phyloP scores from a whole-genome alignment of 768 basidiomycete species.

The Podaxis sp. region DNA sequence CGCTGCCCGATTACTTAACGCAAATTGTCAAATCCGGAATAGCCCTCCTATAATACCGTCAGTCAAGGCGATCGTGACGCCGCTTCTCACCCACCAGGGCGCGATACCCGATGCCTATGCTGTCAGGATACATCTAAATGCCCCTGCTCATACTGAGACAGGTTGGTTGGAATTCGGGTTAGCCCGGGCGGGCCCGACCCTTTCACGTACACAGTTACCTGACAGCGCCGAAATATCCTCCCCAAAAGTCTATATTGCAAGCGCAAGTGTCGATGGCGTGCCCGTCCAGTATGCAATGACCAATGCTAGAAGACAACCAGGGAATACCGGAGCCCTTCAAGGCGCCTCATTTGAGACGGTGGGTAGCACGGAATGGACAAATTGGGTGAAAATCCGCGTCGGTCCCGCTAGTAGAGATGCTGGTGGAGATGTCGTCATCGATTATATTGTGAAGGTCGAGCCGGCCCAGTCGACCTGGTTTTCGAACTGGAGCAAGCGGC shows the following conservation, averaged over 20 bases:
- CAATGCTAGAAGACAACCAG: constrained; percentile 34
- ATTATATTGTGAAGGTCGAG: constrained; percentile 55
- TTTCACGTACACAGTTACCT: constrained; percentile 15
- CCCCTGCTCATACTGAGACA: constrained; percentile 54
- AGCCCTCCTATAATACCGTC: constrained; percentile 61
- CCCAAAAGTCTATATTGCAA: constrained; percentile 50
- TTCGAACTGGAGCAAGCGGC: constrained; percentile 31
- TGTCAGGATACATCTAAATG: constrained; percentile 51
- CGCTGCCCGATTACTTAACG: constrained; percentile 21
- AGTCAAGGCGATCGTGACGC: constrained; percentile 50
- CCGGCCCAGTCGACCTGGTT: constrained; percentile 9
- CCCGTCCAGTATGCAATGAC: constrained; percentile 57
- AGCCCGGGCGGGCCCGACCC: constrained; percentile 29
- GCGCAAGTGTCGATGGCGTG: constrained; percentile 60
- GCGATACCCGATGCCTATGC: constrained; percentile 46
- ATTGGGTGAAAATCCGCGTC: constrained; percentile 59
- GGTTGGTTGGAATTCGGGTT: constrained; percentile 79
- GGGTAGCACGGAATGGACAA: constrained; percentile 54
- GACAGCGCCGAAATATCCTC: constrained; percentile 19
- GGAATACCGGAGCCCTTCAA: constrained; percentile 25
- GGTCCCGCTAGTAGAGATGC: constrained; percentile 45
- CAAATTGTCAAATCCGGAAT: constrained; percentile 36
- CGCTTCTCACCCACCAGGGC: constrained; percentile 30
- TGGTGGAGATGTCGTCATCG: constrained; percentile 38
- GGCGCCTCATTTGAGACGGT: constrained; percentile 48